Conservation (phyloP, 176 grass and related monocot species). For the Tillandsia leiboldiana region DNA sequence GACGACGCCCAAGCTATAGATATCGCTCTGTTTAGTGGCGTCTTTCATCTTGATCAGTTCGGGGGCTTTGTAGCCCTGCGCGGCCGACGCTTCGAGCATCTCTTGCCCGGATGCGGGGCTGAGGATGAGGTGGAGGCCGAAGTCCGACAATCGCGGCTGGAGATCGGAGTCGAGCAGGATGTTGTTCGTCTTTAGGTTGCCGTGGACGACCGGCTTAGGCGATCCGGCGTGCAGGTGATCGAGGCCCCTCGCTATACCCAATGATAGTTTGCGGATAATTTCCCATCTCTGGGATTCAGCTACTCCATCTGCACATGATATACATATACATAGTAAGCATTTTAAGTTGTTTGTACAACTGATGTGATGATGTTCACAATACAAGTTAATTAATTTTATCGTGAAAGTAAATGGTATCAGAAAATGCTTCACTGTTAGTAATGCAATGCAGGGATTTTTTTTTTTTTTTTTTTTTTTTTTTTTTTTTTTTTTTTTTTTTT, state of each 20-base stretch:
- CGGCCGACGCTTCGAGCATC: constrained; percentile 61
- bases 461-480: too few relatives aligned
- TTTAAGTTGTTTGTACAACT: too few relatives aligned
- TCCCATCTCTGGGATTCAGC: constrained; percentile 78
- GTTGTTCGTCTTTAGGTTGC: constrained; percentile 90
- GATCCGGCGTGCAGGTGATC: constrained; percentile 72
- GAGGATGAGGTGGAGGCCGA: constrained; percentile 72
- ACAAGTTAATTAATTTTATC: too few relatives aligned
- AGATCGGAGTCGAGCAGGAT: constrained; percentile 84
- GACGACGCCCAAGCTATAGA: constrained; percentile 32
- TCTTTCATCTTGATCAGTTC: constrained; percentile 88
- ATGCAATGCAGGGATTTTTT: too few relatives aligned
- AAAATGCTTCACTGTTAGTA: too few relatives aligned
- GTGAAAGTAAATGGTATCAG: too few relatives aligned
- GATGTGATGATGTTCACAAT: too few relatives aligned
- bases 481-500: too few relatives aligned
- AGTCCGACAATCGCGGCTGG: constrained; percentile 74
- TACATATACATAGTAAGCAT: background rate
- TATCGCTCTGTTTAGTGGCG: constrained; percentile 45
- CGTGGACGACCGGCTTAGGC: constrained; percentile 62
- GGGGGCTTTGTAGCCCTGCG: constrained; percentile 71
- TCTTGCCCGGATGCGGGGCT: constrained; percentile 46
- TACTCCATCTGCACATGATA: constrained; percentile 52
- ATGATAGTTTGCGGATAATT: constrained; percentile 70
- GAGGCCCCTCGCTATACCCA: constrained; percentile 78